phyloP scores from a whole-genome alignment of 2,329 filamentous ascomycete genomes.

The Coniella lustricola region DNA sequence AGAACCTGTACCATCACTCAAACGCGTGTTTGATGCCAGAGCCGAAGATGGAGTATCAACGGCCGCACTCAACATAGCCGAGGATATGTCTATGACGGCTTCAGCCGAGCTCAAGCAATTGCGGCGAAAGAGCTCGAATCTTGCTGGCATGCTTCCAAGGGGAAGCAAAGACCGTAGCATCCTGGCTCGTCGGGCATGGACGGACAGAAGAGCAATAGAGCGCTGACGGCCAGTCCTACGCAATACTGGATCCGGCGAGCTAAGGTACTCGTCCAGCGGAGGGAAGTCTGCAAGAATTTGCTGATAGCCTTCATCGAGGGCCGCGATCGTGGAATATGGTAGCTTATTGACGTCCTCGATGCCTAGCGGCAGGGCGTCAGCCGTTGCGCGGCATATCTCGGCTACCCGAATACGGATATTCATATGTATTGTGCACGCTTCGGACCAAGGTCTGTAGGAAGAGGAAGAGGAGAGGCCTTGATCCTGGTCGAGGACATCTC shows the following conservation, averaged over 20 bases:
- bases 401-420: constrained; percentile 17
- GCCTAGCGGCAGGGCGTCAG: constrained; percentile 17
- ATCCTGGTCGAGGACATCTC: constrained; percentile 24
- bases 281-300: constrained; percentile 16
- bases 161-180: constrained; percentile 10
- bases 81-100: constrained; percentile 8
- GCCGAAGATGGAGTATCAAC: not conserved
- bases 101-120: constrained; percentile 10
- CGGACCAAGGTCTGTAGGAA: constrained; percentile 4
- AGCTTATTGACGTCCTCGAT: constrained; percentile 16
- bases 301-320: constrained; percentile 20
- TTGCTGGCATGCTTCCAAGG: constrained; percentile 5
- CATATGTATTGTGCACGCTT: not conserved
- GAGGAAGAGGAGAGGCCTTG: not conserved
- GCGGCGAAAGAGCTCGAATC: constrained; percentile 4
- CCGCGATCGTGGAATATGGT: constrained; percentile 17
- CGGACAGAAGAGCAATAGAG: constrained; percentile 1
- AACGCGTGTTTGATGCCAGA: not conserved
- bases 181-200: constrained; percentile 8
- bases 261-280: not conserved
- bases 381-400: constrained; percentile 18
- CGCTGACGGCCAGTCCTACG: constrained; percentile 4
- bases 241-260: not conserved
- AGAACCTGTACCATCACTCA: not conserved
- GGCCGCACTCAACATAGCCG: constrained; percentile 4